A percentile compares a stretch with the other conserved stretches of the same genome.
phyloP scores from a whole-genome alignment of 495 filamentous ascomycete genomes.

The Penicillium paxilli region DNA sequence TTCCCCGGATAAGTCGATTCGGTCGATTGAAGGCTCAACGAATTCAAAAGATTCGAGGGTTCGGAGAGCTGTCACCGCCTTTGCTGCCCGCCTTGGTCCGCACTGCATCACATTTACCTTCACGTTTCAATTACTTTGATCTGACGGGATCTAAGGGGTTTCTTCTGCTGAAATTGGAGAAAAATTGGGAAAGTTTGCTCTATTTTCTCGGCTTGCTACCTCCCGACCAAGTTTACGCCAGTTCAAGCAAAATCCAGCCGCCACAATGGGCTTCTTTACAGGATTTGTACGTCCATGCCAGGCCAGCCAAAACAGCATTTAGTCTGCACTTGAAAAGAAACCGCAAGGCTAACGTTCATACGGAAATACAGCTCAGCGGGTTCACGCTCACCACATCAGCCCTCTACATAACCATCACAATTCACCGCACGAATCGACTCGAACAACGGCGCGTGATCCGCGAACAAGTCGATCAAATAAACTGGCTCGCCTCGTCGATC shows the following conservation, averaged over 20 bases:
- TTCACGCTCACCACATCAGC: slow-evolving; percentile 80
- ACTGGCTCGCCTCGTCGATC: slow-evolving; percentile 49
- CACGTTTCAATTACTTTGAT: no score
- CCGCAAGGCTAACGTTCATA: neutral
- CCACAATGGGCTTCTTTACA: slow-evolving; percentile 70
- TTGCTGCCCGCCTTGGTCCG: slow-evolving; percentile 22
- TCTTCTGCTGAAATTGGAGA: neutral
- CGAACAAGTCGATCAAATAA: slow-evolving; percentile 64
- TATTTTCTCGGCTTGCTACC: neutral
- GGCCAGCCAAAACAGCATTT: neutral
- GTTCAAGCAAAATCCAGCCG: neutral
- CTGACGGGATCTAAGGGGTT: neutral
- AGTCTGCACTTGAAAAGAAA: neutral
- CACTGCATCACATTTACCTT: slow-evolving; percentile 3
- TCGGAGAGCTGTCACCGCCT: slow-evolving; percentile 39
- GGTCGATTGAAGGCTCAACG: no score
- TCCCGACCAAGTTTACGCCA: neutral
- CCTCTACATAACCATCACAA: slow-evolving; percentile 75
- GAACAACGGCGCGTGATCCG: slow-evolving; percentile 70
- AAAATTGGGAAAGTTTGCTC: no score
- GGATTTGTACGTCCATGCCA: slow-evolving; percentile 71
- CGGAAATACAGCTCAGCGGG: slow-evolving; percentile 64
- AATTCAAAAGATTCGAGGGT: slow-evolving; percentile 42
- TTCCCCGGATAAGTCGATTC: no score
- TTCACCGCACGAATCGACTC: slow-evolving; percentile 71